Conservation (phyloP, 768 basidiomycete genomes). For the Leccinum fibrillosum region DNA sequence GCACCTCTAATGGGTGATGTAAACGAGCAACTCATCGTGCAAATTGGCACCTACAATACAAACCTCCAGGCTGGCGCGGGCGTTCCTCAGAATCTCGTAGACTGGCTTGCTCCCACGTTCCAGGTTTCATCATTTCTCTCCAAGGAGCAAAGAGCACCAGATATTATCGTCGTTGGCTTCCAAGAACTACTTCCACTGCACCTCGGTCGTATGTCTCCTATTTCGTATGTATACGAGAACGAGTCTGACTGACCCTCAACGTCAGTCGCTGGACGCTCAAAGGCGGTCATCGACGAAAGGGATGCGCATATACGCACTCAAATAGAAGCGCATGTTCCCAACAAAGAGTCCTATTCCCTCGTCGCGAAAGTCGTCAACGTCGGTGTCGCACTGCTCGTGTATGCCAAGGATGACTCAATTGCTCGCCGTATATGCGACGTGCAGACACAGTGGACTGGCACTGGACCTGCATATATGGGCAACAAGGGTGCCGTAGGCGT, state of each 20-base stretch:
- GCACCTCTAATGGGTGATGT: constrained; percentile 10
- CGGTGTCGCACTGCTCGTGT: constrained; percentile 85
- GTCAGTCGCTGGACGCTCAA: constrained; percentile 76
- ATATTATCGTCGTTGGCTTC: constrained; percentile 87
- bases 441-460: constrained; percentile 74
- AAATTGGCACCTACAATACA: constrained; percentile 89
- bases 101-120: constrained; percentile 86
- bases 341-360: constrained; percentile 72
- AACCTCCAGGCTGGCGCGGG: constrained; percentile 77
- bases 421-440: constrained; percentile 60
- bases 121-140: constrained; percentile 73
- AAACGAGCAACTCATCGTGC: constrained; percentile 51
- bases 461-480: constrained; percentile 74
- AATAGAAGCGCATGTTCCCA: constrained; percentile 67
- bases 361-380: constrained; percentile 81
- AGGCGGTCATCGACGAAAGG: constrained; percentile 62
- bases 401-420: constrained; percentile 71
- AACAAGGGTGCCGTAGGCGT: constrained; percentile 95
- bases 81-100: constrained; percentile 81
- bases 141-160: constrained; percentile 63
- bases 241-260: constrained; percentile 8
- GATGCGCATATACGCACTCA: constrained; percentile 71
- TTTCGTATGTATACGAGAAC: background rate
- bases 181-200: constrained; percentile 92
- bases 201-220: constrained; percentile 65